Evolutionary conservation across 768 basidiomycete species (phyloP).

Genomic region (Gymnopilus junonius): DNA sequence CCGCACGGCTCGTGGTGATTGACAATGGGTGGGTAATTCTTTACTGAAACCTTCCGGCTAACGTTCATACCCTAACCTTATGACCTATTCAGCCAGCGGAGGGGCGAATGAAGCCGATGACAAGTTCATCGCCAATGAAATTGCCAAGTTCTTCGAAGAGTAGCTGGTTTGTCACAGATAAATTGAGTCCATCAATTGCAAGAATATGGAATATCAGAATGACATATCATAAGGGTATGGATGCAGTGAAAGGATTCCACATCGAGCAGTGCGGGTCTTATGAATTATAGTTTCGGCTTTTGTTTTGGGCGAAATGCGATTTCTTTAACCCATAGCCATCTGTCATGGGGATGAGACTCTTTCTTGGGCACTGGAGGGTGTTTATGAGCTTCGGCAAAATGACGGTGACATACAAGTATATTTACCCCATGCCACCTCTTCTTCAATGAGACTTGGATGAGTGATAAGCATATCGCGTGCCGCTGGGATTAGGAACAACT

Average conservation of each 20-base stretch:
- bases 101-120: constrained; percentile 43
- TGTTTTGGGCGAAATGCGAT: constrained; percentile 20
- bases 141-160: constrained; percentile 51
- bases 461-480: constrained; percentile 24
- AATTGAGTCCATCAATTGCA: too few species aligned
- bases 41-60: not conserved
- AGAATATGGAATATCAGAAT: too few species aligned
- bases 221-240: too few species aligned
- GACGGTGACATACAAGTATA: not conserved
- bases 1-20: constrained; percentile 51
- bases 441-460: constrained; percentile 28
- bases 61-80: not conserved
- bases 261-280: too few species aligned
- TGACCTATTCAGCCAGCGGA: constrained; percentile 42
- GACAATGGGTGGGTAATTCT: constrained; percentile 46
- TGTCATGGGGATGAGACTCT: constrained; percentile 18
- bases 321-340: constrained; percentile 27
- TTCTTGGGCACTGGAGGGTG: constrained; percentile 23
- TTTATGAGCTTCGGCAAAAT: not conserved
- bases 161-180: not conserved
- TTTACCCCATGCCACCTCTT: constrained; percentile 27
- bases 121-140: constrained; percentile 42
- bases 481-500: constrained; percentile 26
- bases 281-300: constrained; percentile 8
- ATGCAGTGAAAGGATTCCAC: too few species aligned